These are phyloP conservation scores for Penicillium brasilianum DNA, from an alignment of 2,329 filamentous ascomycete genomes.

Conservation along the genomic window DNA sequence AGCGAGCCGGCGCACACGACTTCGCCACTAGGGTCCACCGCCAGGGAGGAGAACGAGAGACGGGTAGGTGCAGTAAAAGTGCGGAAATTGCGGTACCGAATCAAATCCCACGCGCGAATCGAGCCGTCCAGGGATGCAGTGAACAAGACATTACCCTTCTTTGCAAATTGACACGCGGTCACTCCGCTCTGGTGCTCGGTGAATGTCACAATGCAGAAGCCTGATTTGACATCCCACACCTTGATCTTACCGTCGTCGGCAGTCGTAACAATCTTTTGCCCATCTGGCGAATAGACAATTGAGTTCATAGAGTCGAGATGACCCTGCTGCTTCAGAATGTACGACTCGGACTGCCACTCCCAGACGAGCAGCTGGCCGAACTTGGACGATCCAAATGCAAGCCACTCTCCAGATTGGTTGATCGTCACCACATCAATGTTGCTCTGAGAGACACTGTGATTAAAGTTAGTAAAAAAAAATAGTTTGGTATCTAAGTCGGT, in stretches of 20 bases:
- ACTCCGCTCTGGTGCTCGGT: slow-evolving; percentile 95
- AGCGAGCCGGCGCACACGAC: slow-evolving; percentile 93
- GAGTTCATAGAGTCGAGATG: slow-evolving; percentile 97
- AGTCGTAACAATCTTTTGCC: slow-evolving; percentile 88
- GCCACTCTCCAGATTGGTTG: slow-evolving; percentile 93
- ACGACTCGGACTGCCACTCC: slow-evolving; percentile 99
- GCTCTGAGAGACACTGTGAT: slow-evolving; percentile 87
- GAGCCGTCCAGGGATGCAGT: slow-evolving; percentile 95
- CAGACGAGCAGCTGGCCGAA: slow-evolving; percentile 95
- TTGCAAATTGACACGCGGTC: slow-evolving; percentile 90
- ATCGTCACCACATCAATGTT: slow-evolving; percentile 94
- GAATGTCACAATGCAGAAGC: slow-evolving; percentile 97
- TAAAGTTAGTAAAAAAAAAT: slow-evolving; percentile 15
- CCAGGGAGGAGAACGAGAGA: slow-evolving; percentile 89
- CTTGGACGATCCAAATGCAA: slow-evolving; percentile 95
- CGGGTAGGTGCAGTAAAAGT: slow-evolving; percentile 94
- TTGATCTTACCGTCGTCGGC: slow-evolving; percentile 98
- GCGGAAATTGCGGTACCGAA: slow-evolving; percentile 94
- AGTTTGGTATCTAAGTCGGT: too few species aligned
- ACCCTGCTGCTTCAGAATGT: slow-evolving; percentile 96
- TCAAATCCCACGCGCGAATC: slow-evolving; percentile 92
- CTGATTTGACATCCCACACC: slow-evolving; percentile 95
- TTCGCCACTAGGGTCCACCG: slow-evolving; percentile 96
- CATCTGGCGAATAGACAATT: slow-evolving; percentile 89
- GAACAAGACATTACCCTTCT: slow-evolving; percentile 93